phyloP scores from a whole-genome alignment of 2,329 filamentous ascomycete genomes.

The Pseudogymnoascus sp. region DNA sequence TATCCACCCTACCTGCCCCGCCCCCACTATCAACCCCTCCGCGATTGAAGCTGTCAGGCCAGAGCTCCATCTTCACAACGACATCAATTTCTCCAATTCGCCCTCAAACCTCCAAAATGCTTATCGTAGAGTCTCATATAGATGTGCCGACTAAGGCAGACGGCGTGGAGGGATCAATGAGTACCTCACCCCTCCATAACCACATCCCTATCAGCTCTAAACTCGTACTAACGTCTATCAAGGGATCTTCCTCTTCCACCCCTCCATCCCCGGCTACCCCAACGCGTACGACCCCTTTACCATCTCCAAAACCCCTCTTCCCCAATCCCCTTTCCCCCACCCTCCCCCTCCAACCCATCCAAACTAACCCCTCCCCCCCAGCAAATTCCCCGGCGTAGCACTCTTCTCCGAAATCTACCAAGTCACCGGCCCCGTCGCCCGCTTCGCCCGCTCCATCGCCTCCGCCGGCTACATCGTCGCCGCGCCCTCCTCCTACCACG shows the following conservation, averaged over 20 bases:
- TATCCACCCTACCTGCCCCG: not conserved
- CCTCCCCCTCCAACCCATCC: not conserved
- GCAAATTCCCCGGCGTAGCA: constrained; percentile 72
- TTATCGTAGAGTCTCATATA: constrained; percentile 48
- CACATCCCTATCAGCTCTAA: constrained; percentile 7
- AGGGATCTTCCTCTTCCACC: constrained; percentile 89
- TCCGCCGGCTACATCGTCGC: constrained; percentile 90
- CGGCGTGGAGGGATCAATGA: constrained; percentile 44
- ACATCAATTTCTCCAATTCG: not conserved
- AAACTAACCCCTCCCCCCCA: constrained; percentile 23
- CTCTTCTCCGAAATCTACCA: constrained; percentile 95
- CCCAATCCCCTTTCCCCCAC: not conserved
- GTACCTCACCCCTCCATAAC: constrained; percentile 28
- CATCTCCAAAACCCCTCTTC: not conserved
- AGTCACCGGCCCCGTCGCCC: constrained; percentile 85
- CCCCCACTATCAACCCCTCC: constrained; percentile 3
- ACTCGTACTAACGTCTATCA: constrained; percentile 12
- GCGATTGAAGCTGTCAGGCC: not conserved
- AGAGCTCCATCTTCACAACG: not conserved
- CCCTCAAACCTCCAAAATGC: constrained; percentile 34
- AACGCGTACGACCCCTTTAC: constrained; percentile 52
- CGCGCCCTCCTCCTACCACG: constrained; percentile 84
- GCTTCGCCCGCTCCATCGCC: constrained; percentile 86
- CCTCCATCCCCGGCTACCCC: constrained; percentile 74
- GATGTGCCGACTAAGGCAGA: constrained; percentile 52